Conservation (phyloP, 495 filamentous ascomycete species). For the Podospora fimiseda region DNA sequence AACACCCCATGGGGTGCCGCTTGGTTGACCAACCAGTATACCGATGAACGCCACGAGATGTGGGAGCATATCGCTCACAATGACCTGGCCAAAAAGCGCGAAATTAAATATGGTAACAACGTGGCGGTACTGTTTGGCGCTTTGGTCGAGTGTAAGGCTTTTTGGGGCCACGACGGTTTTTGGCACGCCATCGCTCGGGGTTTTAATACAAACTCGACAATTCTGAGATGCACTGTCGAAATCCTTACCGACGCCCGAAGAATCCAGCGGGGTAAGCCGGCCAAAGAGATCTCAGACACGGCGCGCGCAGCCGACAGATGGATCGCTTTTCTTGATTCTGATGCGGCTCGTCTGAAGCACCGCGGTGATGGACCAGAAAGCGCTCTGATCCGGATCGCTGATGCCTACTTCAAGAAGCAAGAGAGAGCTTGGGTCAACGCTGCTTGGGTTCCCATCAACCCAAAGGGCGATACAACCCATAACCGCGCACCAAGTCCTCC, state of each 20-base stretch:
- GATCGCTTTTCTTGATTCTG: slow-evolving; percentile 19
- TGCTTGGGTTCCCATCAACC: slow-evolving; percentile 6
- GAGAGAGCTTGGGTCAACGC: slow-evolving; percentile 11
- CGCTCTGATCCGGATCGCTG: background rate
- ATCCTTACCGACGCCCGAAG: slow-evolving; percentile 17
- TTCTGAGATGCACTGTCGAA: slow-evolving; percentile 2
- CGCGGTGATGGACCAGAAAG: background rate
- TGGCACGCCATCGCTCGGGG: slow-evolving; percentile 16
- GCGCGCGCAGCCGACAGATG: slow-evolving; percentile 19
- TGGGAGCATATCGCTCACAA: slow-evolving; percentile 3
- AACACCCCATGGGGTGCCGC: slow-evolving; percentile 13
- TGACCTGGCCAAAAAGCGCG: slow-evolving; percentile 10
- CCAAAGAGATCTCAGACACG: slow-evolving; percentile 9
- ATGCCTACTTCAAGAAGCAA: slow-evolving; percentile 10
- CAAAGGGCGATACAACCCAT: background rate
- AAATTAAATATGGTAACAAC: slow-evolving; percentile 26
- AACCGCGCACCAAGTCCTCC: background rate
- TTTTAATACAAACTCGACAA: slow-evolving; percentile 8
- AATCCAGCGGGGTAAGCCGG: slow-evolving; percentile 1
- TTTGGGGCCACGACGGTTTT: slow-evolving; percentile 9
- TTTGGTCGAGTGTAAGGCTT: slow-evolving; percentile 5
- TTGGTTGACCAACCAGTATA: slow-evolving; percentile 10
- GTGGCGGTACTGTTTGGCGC: slow-evolving; percentile 20
- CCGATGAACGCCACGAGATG: slow-evolving; percentile 5
- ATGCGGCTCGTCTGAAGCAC: background rate